Evolutionary conservation across 495 filamentous ascomycete species (phyloP).

Genomic region (Bacidia rubella): DNA sequence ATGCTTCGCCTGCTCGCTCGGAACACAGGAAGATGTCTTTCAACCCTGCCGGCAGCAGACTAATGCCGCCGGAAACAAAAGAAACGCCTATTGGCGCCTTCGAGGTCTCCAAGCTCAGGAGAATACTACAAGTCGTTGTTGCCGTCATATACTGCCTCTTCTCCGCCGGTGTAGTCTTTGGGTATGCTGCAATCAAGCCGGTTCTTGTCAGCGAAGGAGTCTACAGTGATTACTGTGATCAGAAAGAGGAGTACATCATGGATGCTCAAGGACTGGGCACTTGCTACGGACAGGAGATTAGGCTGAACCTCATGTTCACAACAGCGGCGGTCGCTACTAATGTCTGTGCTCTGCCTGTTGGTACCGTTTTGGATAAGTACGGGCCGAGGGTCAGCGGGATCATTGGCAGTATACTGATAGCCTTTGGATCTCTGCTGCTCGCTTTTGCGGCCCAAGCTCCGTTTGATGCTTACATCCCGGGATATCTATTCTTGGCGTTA

Average conservation of each 20-base stretch:
- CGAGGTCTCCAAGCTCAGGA: slow-evolving; percentile 38
- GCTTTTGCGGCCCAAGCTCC: slow-evolving; percentile 41
- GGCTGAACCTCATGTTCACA: slow-evolving; percentile 58
- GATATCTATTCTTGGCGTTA: slow-evolving; percentile 51
- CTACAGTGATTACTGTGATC: slow-evolving; percentile 44
- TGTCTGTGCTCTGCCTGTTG: slow-evolving; percentile 52
- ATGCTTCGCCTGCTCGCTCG: slow-evolving; percentile 17
- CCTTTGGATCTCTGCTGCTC: slow-evolving; percentile 43
- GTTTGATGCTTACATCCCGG: slow-evolving; percentile 50
- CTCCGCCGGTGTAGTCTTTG: slow-evolving; percentile 57
- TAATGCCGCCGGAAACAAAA: slow-evolving; percentile 6
- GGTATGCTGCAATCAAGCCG: slow-evolving; percentile 62
- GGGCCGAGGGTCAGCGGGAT: slow-evolving; percentile 49
- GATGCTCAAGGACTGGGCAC: slow-evolving; percentile 27
- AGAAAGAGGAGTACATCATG: slow-evolving; percentile 23
- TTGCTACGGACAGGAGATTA: slow-evolving; percentile 54
- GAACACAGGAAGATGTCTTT: slow-evolving; percentile 20
- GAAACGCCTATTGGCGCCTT: slow-evolving; percentile 31
- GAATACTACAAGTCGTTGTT: slow-evolving; percentile 41
- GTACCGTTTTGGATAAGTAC: slow-evolving; percentile 50
- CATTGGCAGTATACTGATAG: slow-evolving; percentile 39
- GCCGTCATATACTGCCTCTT: slow-evolving; percentile 51
- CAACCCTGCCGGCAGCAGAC: slow-evolving; percentile 13
- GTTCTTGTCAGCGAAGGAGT: slow-evolving; percentile 52
- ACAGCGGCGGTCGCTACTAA: slow-evolving; percentile 56